Base-by-base conservation (phyloP, 1,139 yeast genomes). In the Pichia sorboxylosa region DNA sequence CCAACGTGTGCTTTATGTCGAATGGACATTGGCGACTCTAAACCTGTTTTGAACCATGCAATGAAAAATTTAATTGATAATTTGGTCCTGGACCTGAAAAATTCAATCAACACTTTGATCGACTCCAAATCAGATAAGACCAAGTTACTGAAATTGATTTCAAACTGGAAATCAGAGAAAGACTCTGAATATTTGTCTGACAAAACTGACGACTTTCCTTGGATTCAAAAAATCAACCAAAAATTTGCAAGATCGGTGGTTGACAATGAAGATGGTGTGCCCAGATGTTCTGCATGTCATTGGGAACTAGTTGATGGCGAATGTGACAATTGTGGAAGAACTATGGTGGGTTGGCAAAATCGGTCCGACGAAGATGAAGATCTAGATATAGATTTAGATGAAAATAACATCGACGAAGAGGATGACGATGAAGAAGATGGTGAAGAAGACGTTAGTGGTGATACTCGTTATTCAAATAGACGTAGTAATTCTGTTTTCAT, bases 251-350 rank as follows among this genome's bases (percentile, higher is more conserved):
- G 63, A 22, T 73, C 76, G 0, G 51, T 67, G 16, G 58, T 76
- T 3, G 82, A 73, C 41, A 66, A 62, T 33, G 75, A 74, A 17
- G 94, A 83, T 50, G 90, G 87, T 2, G 85, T 83, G 6, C 73
- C 80, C 0, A 58, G 94, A 35, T 83, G 94, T 49, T 73, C 83
- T 3, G 65, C 69, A 35, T 83, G 94, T 51, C 83, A 75, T 46
- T 82, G 93, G 93, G 94, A 83, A 49, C 73, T 44, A 4, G 35
- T 44, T 13, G 49, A 43, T 18, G 39, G 42, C 3, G 33, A 27
- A 4, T 46, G 50, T 32, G 41, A 37, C 15, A 43, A 46, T 23
- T 46, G 50, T 30, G 49, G 49, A 8, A 32, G 49, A 27, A 25
- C 26, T 19, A 31, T 42, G 36, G 39, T 42, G 4, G 43, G 41